phyloP scores from a whole-genome alignment of 1,284 basidiomycete species.

The Cryptococcus amylolentus region DNA sequence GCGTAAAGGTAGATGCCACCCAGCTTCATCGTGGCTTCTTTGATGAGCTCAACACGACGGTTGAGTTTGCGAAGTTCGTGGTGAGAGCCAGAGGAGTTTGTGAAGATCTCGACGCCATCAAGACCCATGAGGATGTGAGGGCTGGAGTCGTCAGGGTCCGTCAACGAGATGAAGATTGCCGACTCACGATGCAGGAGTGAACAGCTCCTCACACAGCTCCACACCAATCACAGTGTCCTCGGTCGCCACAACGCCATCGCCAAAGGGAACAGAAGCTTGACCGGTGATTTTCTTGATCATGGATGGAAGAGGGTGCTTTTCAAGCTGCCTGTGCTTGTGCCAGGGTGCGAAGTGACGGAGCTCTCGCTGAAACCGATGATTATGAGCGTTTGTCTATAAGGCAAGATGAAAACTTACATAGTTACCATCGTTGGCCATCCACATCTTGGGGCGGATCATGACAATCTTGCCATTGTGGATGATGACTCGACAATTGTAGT shows the following conservation, averaged over 20 bases:
- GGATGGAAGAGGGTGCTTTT: slow-evolving; percentile 83
- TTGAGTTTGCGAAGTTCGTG: slow-evolving; percentile 95
- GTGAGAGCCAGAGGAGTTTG: slow-evolving; percentile 95
- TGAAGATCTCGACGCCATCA: slow-evolving; percentile 97
- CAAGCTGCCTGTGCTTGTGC: slow-evolving; percentile 79
- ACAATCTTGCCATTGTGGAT: slow-evolving; percentile 80
- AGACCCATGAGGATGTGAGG: slow-evolving; percentile 96
- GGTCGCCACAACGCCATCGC: slow-evolving; percentile 89
- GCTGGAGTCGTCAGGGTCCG: slow-evolving; percentile 50
- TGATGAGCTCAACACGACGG: slow-evolving; percentile 87
- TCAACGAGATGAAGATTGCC: background rate
- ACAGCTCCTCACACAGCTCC: slow-evolving; percentile 95
- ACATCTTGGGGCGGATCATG: slow-evolving; percentile 97
- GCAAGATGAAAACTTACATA: slow-evolving; percentile 54
- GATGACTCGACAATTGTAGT: slow-evolving; percentile 93
- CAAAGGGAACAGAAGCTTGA: slow-evolving; percentile 92
- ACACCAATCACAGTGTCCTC: slow-evolving; percentile 94
- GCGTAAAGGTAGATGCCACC: slow-evolving; percentile 97
- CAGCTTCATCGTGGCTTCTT: slow-evolving; percentile 94
- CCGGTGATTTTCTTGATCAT: slow-evolving; percentile 81
- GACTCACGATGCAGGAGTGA: slow-evolving; percentile 83
- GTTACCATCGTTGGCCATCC: slow-evolving; percentile 98
- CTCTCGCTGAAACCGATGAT: slow-evolving; percentile 58
- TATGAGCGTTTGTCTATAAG: background rate
- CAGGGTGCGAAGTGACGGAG: slow-evolving; percentile 95